Evolutionary conservation across 495 filamentous ascomycete species (phyloP), one percentile per base, ranked within the genome.

Genomic region (Aspergillus wentii): DNA sequence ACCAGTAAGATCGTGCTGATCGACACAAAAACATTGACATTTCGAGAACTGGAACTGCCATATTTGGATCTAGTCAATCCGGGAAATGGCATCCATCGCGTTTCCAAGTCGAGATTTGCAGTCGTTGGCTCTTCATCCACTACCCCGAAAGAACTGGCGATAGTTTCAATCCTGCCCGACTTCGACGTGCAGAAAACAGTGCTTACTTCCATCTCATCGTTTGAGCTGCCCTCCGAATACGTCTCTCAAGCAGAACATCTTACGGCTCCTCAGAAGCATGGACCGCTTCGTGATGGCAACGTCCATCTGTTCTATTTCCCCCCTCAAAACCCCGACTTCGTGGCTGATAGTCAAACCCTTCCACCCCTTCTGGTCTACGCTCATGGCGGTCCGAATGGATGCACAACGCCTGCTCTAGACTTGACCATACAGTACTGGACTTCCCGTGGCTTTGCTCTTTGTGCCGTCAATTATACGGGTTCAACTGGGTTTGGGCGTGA

Each of bases 381-480:
- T 5, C 71, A 77, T 36, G 73, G 72, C 16, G 72, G 72, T 4
- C 73, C 73, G n/a, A 75, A 41, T 48, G 43, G 49, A 55, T 49
- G 40, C 32, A 29, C 37, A 38, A 29, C 59, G 50, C 14, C 69
- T 30, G 14, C 59, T 57, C 31, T 49, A 23, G 38, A 51, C 15
- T 50, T 74, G 30, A 46, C 43, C 11, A 52, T 52, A 5, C 72
- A 78, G 49, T 76, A 69, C 49, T 74, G 50, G 40, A 75, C 74
- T 8, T 68, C 67, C 4, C 59, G 74, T 4, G 72, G 72, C 17
- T 78, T 67, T 31, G 72, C 69, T 15, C 60, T 68, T 27, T 57
- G 59, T 22, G 47, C 57, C 13, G 41, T 75, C 21, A 75, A 78
- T 51, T 72, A 74, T 41, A 63, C 61, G 11, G 74, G 72, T 0